Base-by-base conservation (phyloP, 225 moss, liverwort and hornwort species). In the Pseudoscleropodium purum region DNA sequence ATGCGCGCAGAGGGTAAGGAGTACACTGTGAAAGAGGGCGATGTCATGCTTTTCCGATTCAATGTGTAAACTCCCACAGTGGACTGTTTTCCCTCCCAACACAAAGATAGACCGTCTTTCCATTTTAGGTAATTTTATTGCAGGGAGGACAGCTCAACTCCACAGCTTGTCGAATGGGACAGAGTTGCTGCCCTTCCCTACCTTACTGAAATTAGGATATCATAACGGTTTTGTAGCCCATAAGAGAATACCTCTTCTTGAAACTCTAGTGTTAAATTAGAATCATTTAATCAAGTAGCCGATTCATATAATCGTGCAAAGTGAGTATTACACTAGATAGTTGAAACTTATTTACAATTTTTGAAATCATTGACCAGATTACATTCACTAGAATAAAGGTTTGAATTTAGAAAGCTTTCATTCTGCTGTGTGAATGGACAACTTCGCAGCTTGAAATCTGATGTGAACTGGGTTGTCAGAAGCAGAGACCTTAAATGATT, bases 1-100 rank as follows among this genome's bases (percentile, higher is more conserved):
- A 93, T 99, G 92, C 95, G 99, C 79, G 94, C 95, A 78, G 99
- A 99, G 94, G 99, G 99, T 79, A 99, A 97, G 91, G 99, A 99
- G 30, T 99, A 97, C 83, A 86, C 94, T 83, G 99, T 99, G 81
- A 92, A 96, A 93, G 99, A 99, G 92, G 99, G 99, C 68, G 97
- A 99, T 87, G 99, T 99, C 47, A 92, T 99, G 97, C 95, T 99
- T 31, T 99, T 99, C 84, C 97, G 96, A 68, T 99, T 99, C 91
- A 99, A 97, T 89, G 99, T 99, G 61, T 95, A 77, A 90, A 81
- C 79, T 59, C 49, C 63, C 39, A 16, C 66, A 82, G 77, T 66
- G 67, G 60, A 79, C 81, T 88, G 27, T 84, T 64, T 64, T 30
- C 49, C 19, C 79, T 73, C 68, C 49, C 65, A 60, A 33, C 51